Conservation (phyloP, 1,284 basidiomycete species). For the Amanita bisporigera region DNA sequence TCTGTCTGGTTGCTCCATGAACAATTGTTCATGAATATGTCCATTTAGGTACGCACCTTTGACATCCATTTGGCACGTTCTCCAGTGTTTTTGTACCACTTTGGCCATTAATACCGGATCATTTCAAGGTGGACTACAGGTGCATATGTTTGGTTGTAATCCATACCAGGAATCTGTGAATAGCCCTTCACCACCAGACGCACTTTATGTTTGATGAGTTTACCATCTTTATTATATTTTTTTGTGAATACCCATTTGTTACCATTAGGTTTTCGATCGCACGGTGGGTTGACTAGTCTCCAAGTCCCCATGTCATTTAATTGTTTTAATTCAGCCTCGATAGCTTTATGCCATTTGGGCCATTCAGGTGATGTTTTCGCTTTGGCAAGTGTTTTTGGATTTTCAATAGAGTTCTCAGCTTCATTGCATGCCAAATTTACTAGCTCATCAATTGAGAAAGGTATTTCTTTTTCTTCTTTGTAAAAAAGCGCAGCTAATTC, state of each 20-base stretch:
- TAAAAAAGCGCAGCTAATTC: too few relatives aligned
- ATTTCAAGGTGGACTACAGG: slow-evolving; percentile 38
- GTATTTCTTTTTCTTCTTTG: too few relatives aligned
- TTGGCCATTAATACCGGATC: slow-evolving; percentile 35
- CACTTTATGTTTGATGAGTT: too few relatives aligned
- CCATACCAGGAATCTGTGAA: slow-evolving; percentile 14
- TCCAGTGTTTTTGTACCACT: slow-evolving; percentile 27
- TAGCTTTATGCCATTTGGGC: slow-evolving; percentile 13
- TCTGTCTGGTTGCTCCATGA: slow-evolving; percentile 28
- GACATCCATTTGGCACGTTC: slow-evolving; percentile 39
- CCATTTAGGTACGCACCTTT: slow-evolving; percentile 38
- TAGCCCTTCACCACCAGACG: too few relatives aligned
- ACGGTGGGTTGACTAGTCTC: slow-evolving; percentile 3
- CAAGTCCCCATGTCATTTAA: slow-evolving; percentile 14
- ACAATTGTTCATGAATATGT: slow-evolving; percentile 18
- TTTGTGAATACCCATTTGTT: slow-evolving; percentile 14
- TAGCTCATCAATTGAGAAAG: too few relatives aligned
- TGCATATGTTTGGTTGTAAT: slow-evolving; percentile 42
- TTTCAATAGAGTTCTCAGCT: too few relatives aligned
- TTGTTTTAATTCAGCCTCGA: slow-evolving; percentile 6
- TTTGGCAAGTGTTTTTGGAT: neutral
- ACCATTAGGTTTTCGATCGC: neutral
- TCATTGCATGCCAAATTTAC: too few relatives aligned
- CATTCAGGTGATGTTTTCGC: slow-evolving; percentile 1
- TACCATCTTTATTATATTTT: too few relatives aligned